Conservation (phyloP, 148 eudicot species). For the Dianthus caryophyllus region DNA sequence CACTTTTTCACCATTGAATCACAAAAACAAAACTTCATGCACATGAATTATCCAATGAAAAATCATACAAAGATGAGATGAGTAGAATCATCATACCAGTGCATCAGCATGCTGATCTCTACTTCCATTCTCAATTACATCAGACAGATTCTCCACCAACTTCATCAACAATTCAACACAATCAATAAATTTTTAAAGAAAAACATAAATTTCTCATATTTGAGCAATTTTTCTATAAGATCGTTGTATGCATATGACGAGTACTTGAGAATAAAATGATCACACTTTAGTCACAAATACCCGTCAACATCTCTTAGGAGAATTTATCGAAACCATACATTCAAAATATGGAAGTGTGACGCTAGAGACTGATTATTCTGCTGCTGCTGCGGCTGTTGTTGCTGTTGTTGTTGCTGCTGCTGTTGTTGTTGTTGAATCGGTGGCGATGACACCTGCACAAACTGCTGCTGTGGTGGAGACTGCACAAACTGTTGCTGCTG, state of each 20-base stretch:
- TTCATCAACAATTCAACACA: conserved; percentile 30
- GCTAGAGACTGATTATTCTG: conserved; percentile 65
- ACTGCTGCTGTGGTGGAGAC: conserved; percentile 23
- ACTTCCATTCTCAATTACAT: conserved; percentile 65
- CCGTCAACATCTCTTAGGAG: too few relatives aligned
- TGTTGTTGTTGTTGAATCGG: conserved; percentile 14
- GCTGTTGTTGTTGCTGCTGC: conserved; percentile 7
- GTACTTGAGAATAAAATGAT: too few relatives aligned
- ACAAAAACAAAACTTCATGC: conserved; percentile 2
- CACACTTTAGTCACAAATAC: too few relatives aligned
- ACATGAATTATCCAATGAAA: neutral
- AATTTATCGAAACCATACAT: conserved; percentile 27
- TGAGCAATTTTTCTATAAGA: too few relatives aligned
- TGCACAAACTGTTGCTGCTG: conserved; percentile 27
- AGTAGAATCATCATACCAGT: conserved; percentile 38
- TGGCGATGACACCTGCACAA: conserved; percentile 14
- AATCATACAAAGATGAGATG: neutral
- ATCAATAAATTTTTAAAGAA: conserved; percentile 1
- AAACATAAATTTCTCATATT: conserved; percentile 6
- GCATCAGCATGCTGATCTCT: conserved; percentile 87
- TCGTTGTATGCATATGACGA: too few relatives aligned
- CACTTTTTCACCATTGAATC: neutral
- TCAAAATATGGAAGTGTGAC: conserved; percentile 76
- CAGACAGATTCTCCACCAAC: conserved; percentile 94
- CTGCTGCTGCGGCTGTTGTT: conserved; percentile 21